Evolutionary conservation across 1,139 yeast species (phyloP), one percentile per base, ranked within the genome.

Genomic region (Blastobotrys capitulatus): DNA sequence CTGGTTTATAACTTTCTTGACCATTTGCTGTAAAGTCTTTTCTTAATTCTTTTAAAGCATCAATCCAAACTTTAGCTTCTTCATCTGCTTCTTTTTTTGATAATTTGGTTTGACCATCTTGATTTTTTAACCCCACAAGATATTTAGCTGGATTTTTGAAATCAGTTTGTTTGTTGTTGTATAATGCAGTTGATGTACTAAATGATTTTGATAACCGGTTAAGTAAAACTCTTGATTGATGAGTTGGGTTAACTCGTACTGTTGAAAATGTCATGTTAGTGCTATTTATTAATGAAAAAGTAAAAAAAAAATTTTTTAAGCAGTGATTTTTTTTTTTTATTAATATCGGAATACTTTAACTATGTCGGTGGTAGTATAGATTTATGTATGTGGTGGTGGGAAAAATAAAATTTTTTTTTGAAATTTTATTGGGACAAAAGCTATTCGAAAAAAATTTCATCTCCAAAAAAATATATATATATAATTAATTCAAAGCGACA

Each of bases 51-150:
- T 75, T 68, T 49, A 86, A 76, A 9, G 88, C 83, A 9, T 70
- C 66, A 49, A 85, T 66, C 85, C 92, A 83, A 51, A 76, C 75
- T 55, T 83, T 86, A 37, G 85, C 80, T 57, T 82, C 83, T 41
- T 72, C 69, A 58, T 83, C 87, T 5, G 61, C 60, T 31, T 51
- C 52, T 20, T 52, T 51, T 37, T 50, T 52, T 18, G 52, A 39
- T 39, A 58, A 27, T 22, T 46, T 37, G 25, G 36, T 39, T 12
- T 48, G 46, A 9, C 31, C 35, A 25, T 53, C 56, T 26, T 45
- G 39, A 42, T 52, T 48, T 22, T 43, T 49, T 42, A 59, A 47
- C 7, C 60, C 60, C 9, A 58, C 56, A 25, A 59, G 51, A 18
- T 51, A 39, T 47, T 57, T 58, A 16, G 62, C 62, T 4, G 60